Evolutionary conservation across 768 basidiomycete species (phyloP), one percentile per base, ranked within the genome.

Genomic region (Serendipita sp.): DNA sequence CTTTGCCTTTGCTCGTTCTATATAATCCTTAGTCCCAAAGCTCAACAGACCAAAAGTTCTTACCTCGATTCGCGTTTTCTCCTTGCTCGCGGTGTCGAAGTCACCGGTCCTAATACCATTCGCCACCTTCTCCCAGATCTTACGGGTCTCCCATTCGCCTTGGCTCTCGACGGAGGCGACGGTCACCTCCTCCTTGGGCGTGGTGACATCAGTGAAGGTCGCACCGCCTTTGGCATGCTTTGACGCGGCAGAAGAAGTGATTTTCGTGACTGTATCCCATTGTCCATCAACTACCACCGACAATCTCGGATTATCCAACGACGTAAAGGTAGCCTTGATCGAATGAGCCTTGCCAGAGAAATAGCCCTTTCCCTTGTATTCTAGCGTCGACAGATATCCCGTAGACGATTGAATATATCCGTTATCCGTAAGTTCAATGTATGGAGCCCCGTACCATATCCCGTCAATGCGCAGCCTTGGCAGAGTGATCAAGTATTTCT

Each of bases 331-430:
- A 8, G 95, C 91, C 73, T 92, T 94, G 82, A 93, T 96, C 2
- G 84, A 78, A 76, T 99, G 95, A 2, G 90, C 83, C 73, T 92
- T 94, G 64, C 95, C 94, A 40, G 84, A 82, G 72, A 97, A 91
- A 76, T 94, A 98, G 31, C 94, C 95, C 71, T 91, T 91, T 73
- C 94, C 95, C 72, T 92, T 91, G 80, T 95, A 98, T 68, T 95
- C 91, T 73, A 97, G 85, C 66, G 76, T 76, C 8, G 81, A 78
- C 27, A 79, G 71, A 76, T 76, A 85, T 16, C 86, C 86, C 23
- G 80, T 78, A n/a, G 80, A 80, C 33, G 75, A 76, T 69, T 83
- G 81, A 71, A 99, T 95, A 74, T 87, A 81, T 62, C 84, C 87
- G 3, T 83, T 81, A 67, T 95, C 93, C 43, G 80, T 77, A 40